A percentile compares a stretch with the other conserved stretches of the same genome.
These are phyloP conservation scores for Plasmodium chabaudi DNA, from an alignment of 169 alveolate species.

Conservation along the genomic window DNA sequence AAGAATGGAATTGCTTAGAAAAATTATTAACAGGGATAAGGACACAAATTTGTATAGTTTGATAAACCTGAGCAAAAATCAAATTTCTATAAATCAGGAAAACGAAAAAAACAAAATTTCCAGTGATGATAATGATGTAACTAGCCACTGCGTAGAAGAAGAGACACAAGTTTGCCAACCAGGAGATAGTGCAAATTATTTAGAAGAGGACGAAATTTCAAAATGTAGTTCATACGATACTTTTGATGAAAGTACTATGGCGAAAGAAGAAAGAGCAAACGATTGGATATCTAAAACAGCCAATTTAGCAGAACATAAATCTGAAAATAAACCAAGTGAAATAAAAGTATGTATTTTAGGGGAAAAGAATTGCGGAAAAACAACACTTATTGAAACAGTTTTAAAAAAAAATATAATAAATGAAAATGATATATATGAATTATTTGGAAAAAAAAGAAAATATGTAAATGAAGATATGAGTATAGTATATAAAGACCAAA, in stretches of 20 bases:
- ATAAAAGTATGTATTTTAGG: constrained; percentile 62
- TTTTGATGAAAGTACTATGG: background rate
- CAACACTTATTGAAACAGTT: constrained; percentile 46
- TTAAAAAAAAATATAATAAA: constrained; percentile 35
- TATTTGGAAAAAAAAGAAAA: constrained; percentile 52
- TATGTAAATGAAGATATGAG: constrained; percentile 42
- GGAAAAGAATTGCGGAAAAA: constrained; percentile 63
- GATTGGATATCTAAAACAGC: too few species aligned
- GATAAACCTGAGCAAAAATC: constrained; percentile 1
- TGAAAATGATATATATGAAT: constrained; percentile 37
- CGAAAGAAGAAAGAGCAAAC: background rate
- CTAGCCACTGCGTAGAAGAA: background rate
- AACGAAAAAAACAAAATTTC: background rate
- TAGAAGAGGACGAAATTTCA: too few species aligned
- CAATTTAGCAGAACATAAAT: too few species aligned
- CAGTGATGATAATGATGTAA: background rate
- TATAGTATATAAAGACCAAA: constrained; percentile 18
- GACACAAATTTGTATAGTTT: constrained; percentile 44
- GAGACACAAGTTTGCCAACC: background rate
- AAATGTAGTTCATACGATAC: too few species aligned
- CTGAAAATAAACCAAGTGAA: background rate
- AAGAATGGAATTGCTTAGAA: constrained; percentile 30
- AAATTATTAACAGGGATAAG: constrained; percentile 21
- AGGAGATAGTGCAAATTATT: background rate
- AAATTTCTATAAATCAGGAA: background rate